Conservation (phyloP, 2,329 filamentous ascomycete species). For the Fusarium beomiforme region DNA sequence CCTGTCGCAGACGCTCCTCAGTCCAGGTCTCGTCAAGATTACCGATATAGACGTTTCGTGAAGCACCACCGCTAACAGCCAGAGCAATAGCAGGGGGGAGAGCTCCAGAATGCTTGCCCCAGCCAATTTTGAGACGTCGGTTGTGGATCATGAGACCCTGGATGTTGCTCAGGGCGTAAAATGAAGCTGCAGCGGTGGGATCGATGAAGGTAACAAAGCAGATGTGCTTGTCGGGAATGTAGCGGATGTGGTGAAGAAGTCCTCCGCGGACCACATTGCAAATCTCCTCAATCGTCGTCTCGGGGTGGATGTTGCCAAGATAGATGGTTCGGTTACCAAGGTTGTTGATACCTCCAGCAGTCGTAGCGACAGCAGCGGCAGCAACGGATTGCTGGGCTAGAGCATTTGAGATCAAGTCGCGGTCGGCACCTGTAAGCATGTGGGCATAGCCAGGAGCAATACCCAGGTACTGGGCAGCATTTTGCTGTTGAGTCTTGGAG, state of each 20-base stretch:
- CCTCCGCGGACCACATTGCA: slow-evolving; percentile 98
- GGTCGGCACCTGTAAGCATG: slow-evolving; percentile 94
- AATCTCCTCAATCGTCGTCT: slow-evolving; percentile 99
- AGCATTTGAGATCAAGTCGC: slow-evolving; percentile 95
- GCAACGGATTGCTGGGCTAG: slow-evolving; percentile 97
- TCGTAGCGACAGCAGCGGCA: slow-evolving; percentile 94
- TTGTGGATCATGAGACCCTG: slow-evolving; percentile 99
- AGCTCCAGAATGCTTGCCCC: slow-evolving; percentile 98
- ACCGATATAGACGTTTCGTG: slow-evolving; percentile 97
- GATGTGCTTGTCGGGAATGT: slow-evolving; percentile 99
- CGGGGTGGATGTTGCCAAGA: slow-evolving; percentile 97
- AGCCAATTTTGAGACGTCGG: slow-evolving; percentile 95
- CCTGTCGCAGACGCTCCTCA: slow-evolving; percentile 92
- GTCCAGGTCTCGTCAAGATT: slow-evolving; percentile 98
- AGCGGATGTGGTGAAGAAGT: slow-evolving; percentile 95
- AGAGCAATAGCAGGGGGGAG: slow-evolving; percentile 95
- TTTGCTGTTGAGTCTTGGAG: slow-evolving; percentile 99
- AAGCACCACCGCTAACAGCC: slow-evolving; percentile 94
- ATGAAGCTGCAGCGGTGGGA: slow-evolving; percentile 95
- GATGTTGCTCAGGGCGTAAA: slow-evolving; percentile 96
- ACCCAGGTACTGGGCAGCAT: slow-evolving; percentile 96
- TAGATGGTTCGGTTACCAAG: slow-evolving; percentile 98
- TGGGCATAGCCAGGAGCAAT: slow-evolving; percentile 97
- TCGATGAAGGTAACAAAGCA: slow-evolving; percentile 99
- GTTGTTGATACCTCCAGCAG: slow-evolving; percentile 96